Evolutionary conservation across 164 flowering plant genomes (phyloP).

Genomic region (Piper betle): DNA sequence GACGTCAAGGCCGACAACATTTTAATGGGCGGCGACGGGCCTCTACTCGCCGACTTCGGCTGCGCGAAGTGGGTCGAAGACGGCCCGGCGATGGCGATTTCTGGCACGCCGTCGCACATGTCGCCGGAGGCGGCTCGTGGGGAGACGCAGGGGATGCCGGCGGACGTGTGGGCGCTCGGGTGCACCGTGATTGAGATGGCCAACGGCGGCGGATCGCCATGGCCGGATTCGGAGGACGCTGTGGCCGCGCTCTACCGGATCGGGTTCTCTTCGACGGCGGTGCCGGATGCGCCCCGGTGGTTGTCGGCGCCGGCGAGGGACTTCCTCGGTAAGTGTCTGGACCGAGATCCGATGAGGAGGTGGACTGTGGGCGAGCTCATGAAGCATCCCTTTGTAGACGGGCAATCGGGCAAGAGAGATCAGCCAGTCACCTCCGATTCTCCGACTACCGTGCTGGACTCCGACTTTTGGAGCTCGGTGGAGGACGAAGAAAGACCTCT

Average conservation of each 20-base stretch:
- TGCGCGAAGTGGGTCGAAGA: conserved; percentile 34
- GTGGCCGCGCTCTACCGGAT: conserved; percentile 42
- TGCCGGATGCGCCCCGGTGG: conserved; percentile 40
- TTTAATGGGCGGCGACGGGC: conserved; percentile 35
- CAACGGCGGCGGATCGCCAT: conserved; percentile 51
- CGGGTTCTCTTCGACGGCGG: conserved; percentile 37
- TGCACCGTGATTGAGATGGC: conserved; percentile 77
- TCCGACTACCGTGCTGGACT: conserved; percentile 49
- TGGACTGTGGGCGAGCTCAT: conserved; percentile 54
- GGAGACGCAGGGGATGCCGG: conserved; percentile 49
- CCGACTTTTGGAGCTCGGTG: conserved; percentile 37
- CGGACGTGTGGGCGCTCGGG: conserved; percentile 83
- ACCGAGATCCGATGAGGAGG: conserved; percentile 34
- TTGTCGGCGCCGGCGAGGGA: conserved; percentile 47
- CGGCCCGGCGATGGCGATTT: conserved; percentile 4
- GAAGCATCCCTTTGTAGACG: conserved; percentile 52
- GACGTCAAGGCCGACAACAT: conserved; percentile 67
- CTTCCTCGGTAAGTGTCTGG: conserved; percentile 53
- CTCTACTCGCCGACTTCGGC: conserved; percentile 69
- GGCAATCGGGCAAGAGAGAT: neutral
- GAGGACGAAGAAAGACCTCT: conserved; percentile 9
- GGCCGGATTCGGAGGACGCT: conserved; percentile 37
- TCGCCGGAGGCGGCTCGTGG: conserved; percentile 80
- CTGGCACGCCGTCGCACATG: conserved; percentile 76
- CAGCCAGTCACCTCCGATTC: conserved; percentile 10